These are phyloP conservation scores for Phytopythium aichiense DNA, from an alignment of 352 stramenopile species.

Conservation along the genomic window DNA sequence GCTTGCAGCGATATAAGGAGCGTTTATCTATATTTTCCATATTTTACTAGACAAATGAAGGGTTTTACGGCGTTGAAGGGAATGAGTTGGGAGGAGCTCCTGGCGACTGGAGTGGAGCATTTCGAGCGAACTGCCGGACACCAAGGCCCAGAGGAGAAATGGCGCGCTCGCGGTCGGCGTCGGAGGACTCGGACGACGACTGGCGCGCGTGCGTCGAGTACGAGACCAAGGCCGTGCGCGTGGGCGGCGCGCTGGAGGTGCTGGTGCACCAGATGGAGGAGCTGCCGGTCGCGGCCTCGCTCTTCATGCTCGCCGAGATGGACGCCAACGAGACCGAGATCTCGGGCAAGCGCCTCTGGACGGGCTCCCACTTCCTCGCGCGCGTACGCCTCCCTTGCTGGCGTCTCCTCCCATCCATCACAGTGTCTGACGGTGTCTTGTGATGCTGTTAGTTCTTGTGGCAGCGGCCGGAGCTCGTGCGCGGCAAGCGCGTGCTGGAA, in stretches of 20 bases:
- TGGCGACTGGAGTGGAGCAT: neutral
- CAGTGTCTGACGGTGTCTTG: too few relatives aligned
- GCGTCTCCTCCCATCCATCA: too few relatives aligned
- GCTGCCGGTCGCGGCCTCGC: constrained; percentile 42
- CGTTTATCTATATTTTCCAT: neutral
- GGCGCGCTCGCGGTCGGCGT: constrained; percentile 9
- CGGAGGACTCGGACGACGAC: constrained; percentile 34
- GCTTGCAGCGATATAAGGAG: too few relatives aligned
- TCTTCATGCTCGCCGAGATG: constrained; percentile 66
- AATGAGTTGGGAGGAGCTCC: neutral
- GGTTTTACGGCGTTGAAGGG: neutral
- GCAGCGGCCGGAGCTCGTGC: constrained; percentile 35
- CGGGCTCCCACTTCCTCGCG: constrained; percentile 61
- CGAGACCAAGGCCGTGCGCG: constrained; percentile 38
- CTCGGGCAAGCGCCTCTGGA: constrained; percentile 73
- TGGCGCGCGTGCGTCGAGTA: constrained; percentile 55
- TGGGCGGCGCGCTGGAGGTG: constrained; percentile 33
- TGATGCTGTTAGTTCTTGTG: constrained; percentile 34
- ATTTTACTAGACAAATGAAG: neutral
- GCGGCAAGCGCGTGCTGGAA: constrained; percentile 50
- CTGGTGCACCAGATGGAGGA: constrained; percentile 60
- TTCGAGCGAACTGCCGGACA: neutral
- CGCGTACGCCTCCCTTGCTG: constrained; percentile 12
- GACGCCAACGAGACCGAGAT: constrained; percentile 63
- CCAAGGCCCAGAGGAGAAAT: neutral